Evolutionary conservation across 352 stramenopile genomes (phyloP), one percentile per base, ranked within the genome.

Genomic region (Phytophthora boehmeriae): DNA sequence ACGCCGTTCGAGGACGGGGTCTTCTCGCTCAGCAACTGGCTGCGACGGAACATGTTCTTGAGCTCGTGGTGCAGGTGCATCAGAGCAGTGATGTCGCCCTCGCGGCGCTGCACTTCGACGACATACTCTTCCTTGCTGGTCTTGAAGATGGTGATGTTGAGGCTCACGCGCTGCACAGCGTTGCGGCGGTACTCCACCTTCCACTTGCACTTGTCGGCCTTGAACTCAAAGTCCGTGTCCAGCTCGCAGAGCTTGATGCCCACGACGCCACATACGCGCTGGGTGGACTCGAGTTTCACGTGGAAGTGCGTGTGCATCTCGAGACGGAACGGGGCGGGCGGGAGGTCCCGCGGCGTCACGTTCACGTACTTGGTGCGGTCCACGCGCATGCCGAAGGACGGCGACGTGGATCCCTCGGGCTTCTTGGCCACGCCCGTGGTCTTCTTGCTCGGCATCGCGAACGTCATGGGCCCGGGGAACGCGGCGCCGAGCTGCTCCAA

Each of bases 281-380:
- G 75, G n/a, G 89, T 82, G 19, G 79, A 66, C 51, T 90, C 78
- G 39, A 78, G 72, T 69, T 93, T 95, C n/a, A 89, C 76, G 59
- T 93, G 84, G 65, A 95, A 95, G 60, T 95, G 86, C 54, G 86
- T 93, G 73, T 95, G 86, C 68, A 92, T 73, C 69, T 95, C 86
- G 14, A 95, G 71, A 16, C 86, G 86, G 63, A 95, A 95, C 6
- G 86, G 86, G 2, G 84, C 63, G 4, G 82, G 80, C 30, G 86
- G 86, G n/a, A 95, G 60, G 27, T 89, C 77, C 27, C 84, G 78
- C 8, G 81, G 78, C 13, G 66, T 64, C 48, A 88, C 80, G 47
- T 76, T 77, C n/a, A 88, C 72, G 49, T 95, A 95, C 57, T 90
- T 93, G 47, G 84, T 92, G 34, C 70, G 65, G 70, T 95, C 86